A percentile compares a stretch with the other conserved stretches of the same genome.
Conservation (phyloP, 441 rosid species). For the Mallotus japonicus region DNA sequence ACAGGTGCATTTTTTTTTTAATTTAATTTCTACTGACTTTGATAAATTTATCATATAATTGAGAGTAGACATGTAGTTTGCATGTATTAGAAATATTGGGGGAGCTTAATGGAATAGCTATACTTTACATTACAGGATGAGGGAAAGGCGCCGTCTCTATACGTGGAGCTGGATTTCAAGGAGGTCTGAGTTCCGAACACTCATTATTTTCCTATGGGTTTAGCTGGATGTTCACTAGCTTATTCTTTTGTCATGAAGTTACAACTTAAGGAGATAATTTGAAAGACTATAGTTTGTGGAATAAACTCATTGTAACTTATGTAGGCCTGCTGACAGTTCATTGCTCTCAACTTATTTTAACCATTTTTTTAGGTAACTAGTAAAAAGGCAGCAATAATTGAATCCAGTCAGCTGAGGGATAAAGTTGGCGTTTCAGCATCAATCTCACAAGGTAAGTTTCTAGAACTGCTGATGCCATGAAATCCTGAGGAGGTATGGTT, state of each 20-base stretch:
- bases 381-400: constrained; percentile 79
- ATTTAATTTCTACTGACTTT: neutral
- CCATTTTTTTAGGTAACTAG: constrained; percentile 60
- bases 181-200: constrained; percentile 54
- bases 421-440: constrained; percentile 68
- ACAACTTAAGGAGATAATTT: neutral
- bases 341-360: constrained; percentile 10
- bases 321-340: constrained; percentile 7
- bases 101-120: constrained; percentile 1
- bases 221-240: constrained; percentile 7
- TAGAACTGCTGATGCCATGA: constrained; percentile 1
- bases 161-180: constrained; percentile 95
- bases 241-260: too few species aligned
- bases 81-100: too few species aligned
- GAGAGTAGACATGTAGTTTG: neutral
- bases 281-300: neutral
- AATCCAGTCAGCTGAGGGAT: constrained; percentile 63
- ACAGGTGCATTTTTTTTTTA: constrained; percentile 44
- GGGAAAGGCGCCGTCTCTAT: constrained; percentile 72
- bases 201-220: constrained; percentile 14
- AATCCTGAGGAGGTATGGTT: neutral
- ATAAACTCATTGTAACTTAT: constrained; percentile 10
- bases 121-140: constrained; percentile 55
- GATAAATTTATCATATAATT: neutral
- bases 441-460: constrained; percentile 63